These are phyloP conservation scores for Colletotrichum sp. DNA, from an alignment of 2,329 filamentous ascomycete species.

Conservation along the genomic window DNA sequence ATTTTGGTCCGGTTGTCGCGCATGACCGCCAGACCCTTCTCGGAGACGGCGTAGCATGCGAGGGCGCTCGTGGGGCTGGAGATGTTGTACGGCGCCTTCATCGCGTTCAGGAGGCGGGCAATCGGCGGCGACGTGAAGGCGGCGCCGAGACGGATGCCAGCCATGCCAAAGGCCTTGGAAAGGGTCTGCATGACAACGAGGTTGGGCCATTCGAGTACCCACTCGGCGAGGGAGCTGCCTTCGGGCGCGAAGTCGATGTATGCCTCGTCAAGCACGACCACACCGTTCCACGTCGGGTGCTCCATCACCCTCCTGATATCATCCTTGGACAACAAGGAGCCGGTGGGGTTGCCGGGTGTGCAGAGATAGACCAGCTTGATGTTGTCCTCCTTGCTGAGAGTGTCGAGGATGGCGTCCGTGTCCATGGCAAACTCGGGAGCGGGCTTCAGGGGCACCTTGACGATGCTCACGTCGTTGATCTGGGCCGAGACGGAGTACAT, in stretches of 20 bases:
- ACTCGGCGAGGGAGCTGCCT: constrained; percentile 83
- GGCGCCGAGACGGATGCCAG: constrained; percentile 87
- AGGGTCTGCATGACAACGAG: constrained; percentile 97
- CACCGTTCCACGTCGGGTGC: constrained; percentile 92
- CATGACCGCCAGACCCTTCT: constrained; percentile 76
- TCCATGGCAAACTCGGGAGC: constrained; percentile 78
- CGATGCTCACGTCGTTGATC: constrained; percentile 87
- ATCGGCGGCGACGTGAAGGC: constrained; percentile 81
- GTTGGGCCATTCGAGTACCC: constrained; percentile 92
- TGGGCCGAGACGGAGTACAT: constrained; percentile 97
- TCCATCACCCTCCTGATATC: constrained; percentile 77
- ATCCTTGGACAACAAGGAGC: constrained; percentile 74
- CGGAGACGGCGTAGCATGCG: constrained; percentile 73
- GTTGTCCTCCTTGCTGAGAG: constrained; percentile 60
- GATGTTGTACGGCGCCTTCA: constrained; percentile 98
- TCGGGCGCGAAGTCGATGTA: constrained; percentile 90
- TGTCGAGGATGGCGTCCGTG: constrained; percentile 68
- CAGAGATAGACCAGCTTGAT: constrained; percentile 94
- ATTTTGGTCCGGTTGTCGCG: constrained; percentile 71
- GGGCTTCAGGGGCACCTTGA: constrained; percentile 81
- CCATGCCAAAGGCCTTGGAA: constrained; percentile 96
- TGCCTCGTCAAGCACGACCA: constrained; percentile 93
- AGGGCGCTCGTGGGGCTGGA: constrained; percentile 85
- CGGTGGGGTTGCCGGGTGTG: constrained; percentile 95
- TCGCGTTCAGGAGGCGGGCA: constrained; percentile 81